These are phyloP conservation scores for Trifolium dubium DNA, from an alignment of 306 rosid genomes.

Conservation along the genomic window DNA sequence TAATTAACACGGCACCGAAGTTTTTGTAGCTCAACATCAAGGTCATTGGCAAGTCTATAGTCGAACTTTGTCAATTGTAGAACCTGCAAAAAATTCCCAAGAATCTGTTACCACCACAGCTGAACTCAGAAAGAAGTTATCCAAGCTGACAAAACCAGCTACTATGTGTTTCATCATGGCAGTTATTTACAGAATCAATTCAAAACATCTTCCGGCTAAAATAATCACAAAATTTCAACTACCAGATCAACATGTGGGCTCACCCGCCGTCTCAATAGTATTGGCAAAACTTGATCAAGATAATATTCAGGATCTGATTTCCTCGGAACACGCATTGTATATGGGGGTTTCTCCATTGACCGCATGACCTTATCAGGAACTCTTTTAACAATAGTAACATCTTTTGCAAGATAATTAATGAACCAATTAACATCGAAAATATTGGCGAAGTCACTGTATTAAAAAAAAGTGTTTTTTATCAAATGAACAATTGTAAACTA, in stretches of 20 bases:
- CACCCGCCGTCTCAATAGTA: slow-evolving; percentile 89
- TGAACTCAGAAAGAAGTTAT: slow-evolving; percentile 25
- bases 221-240: slow-evolving; percentile 15
- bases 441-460: slow-evolving; percentile 79
- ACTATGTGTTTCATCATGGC: slow-evolving; percentile 15
- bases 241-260: slow-evolving; percentile 35
- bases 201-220: slow-evolving; percentile 7
- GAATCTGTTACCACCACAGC: slow-evolving; percentile 32
- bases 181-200: slow-evolving; percentile 10
- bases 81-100: slow-evolving; percentile 62
- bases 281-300: slow-evolving; percentile 94
- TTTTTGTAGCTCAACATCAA: slow-evolving; percentile 86
- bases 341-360: slow-evolving; percentile 97
- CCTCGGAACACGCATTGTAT: slow-evolving; percentile 98
- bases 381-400: slow-evolving; percentile 81
- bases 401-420: slow-evolving; percentile 85
- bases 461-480: slow-evolving; percentile 20
- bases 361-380: slow-evolving; percentile 94
- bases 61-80: slow-evolving; percentile 96
- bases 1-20: slow-evolving; percentile 96
- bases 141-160: slow-evolving; percentile 30
- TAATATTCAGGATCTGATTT: slow-evolving; percentile 97
- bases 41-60: slow-evolving; percentile 88
- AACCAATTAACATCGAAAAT: slow-evolving; percentile 89
- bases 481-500: slow-evolving; percentile 24